Percentiles rank a stretch among this genome's conserved stretches.
phyloP scores from a whole-genome alignment of 345 rosid genomes.

The Lumnitzera littorea region DNA sequence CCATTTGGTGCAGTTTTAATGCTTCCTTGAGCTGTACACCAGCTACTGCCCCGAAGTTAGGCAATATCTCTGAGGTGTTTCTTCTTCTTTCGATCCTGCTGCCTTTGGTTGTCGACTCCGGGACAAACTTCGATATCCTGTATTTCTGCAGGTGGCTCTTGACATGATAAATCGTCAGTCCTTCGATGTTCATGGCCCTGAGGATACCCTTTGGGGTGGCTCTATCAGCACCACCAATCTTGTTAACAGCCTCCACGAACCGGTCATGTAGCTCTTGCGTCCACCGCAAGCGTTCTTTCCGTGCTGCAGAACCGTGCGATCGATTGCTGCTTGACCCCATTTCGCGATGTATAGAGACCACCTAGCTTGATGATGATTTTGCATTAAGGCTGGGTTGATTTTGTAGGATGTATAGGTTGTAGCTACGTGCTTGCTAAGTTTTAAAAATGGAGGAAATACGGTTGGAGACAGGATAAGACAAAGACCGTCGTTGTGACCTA shows the following conservation, averaged over 20 bases:
- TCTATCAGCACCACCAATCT: constrained; percentile 20
- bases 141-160: constrained; percentile 76
- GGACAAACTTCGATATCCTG: constrained; percentile 50
- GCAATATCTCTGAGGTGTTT: constrained; percentile 43
- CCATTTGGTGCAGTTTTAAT: constrained; percentile 33
- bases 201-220: constrained; percentile 62
- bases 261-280: constrained; percentile 16
- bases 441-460: too few relatives aligned
- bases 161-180: constrained; percentile 58
- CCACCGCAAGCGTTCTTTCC: constrained; percentile 18
- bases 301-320: neutral
- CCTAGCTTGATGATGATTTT: too few relatives aligned
- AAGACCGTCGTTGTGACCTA: too few relatives aligned
- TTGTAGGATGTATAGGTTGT: too few relatives aligned
- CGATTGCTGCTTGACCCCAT: neutral
- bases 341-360: too few relatives aligned
- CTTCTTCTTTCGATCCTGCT: constrained; percentile 38
- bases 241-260: constrained; percentile 13
- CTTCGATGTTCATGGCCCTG: constrained; percentile 41
- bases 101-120: constrained; percentile 46
- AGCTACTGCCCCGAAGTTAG: constrained; percentile 48
- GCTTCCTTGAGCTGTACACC: constrained; percentile 52
- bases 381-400: too few relatives aligned
- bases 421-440: too few relatives aligned
- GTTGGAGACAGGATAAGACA: too few relatives aligned